Evolutionary conservation across 2,329 filamentous ascomycete genomes (phyloP), one percentile per base, ranked within the genome.

Genomic region (Penicillium sp.): DNA sequence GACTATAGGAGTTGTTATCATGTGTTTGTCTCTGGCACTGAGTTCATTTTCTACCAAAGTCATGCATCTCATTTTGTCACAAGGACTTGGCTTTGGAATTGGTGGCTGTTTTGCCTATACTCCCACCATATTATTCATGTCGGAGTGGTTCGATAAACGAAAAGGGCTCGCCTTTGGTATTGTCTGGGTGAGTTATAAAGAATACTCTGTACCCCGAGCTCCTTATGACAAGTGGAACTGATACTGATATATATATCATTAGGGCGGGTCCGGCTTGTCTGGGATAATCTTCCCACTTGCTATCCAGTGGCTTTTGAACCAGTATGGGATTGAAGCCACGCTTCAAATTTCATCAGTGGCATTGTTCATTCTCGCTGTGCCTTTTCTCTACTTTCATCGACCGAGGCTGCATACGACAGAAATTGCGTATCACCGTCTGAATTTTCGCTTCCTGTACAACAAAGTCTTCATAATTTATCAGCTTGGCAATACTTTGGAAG

Each of bases 91-190:
- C 0, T 77, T 73, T n/a, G 78, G 76, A 0, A 57, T 77, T 15
- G 77, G 82, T 0, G 82, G 82, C 1, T 65, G 64, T 12, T 49
- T 82, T 0, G 69, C 81, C 5, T 84, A 75, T 65, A 80, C 66
- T 17, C 79, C 79, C 0, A 76, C 76, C 3, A 75, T 81, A 31
- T 69, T 78, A 29, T 79, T 77, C 53, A 70, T 83, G 42, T 78
- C 82, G 49, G 79, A 83, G 63, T 86, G 66, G 75, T 83, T 82
- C 66, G 74, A 80, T 9, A 68, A 69, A 23, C 70, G 76, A 6
- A 78, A 80, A 64, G 79, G 80, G 1, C 71, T 83, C 21, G 81
- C 81, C 0, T 81, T 78, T 60, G 81, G 81, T 6, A 74, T 77
- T 7, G 76, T 80, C 36, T 80, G 79, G 78, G 76, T 71, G 45